phyloP scores from a whole-genome alignment of 805 yeast genomes.

The Metschnikowia noctiluminum region DNA sequence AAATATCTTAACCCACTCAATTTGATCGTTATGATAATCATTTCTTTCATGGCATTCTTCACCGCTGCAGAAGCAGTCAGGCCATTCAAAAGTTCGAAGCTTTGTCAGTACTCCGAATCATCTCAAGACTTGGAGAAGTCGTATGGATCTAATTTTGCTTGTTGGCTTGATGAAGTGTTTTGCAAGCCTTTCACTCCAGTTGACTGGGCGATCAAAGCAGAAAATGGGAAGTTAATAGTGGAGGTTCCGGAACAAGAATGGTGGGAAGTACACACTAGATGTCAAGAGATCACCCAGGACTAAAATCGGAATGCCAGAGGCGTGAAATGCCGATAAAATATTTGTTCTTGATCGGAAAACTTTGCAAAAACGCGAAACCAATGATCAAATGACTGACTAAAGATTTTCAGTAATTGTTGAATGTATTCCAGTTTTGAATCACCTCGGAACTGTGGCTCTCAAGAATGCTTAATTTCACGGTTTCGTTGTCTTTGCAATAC shows the following conservation, averaged over 20 bases:
- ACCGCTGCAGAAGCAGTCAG: neutral
- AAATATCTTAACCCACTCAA: too few relatives aligned
- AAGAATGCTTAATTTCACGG: too few relatives aligned
- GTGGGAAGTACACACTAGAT: neutral
- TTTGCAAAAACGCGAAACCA: too few relatives aligned
- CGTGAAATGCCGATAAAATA: too few relatives aligned
- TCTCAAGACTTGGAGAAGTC: neutral
- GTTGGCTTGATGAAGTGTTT: neutral
- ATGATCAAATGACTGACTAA: too few relatives aligned
- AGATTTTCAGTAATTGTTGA: too few relatives aligned
- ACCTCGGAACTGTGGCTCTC: too few relatives aligned
- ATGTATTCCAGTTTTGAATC: too few relatives aligned
- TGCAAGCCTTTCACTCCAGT: neutral
- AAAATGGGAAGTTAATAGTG: neutral
- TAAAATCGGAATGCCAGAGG: too few relatives aligned
- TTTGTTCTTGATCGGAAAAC: too few relatives aligned
- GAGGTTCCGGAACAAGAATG: neutral
- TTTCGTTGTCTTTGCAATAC: too few relatives aligned
- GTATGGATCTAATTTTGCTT: neutral
- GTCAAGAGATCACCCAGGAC: neutral
- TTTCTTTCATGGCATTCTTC: neutral
- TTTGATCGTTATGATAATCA: neutral
- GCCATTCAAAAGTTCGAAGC: neutral
- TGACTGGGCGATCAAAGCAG: neutral
- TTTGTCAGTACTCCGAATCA: neutral